Base-by-base conservation (phyloP, 2,329 filamentous ascomycete genomes). In the Hymenoscyphus albidus region DNA sequence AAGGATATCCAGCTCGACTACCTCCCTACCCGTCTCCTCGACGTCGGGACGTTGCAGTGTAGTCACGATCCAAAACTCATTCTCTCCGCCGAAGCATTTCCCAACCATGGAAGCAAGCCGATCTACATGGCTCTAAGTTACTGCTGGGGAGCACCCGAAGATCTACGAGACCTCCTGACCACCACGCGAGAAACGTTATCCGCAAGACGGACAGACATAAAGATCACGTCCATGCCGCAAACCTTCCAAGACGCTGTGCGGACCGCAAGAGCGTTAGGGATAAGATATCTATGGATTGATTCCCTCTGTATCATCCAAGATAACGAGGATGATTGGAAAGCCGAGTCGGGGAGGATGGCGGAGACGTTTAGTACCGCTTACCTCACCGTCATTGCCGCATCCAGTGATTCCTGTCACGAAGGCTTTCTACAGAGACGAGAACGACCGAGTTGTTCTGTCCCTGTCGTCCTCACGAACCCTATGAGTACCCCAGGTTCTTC, bases 271-370 rank as follows among this genome's bases (percentile, higher is more conserved):
- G 63, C 59, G 40, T 68, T 77, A 22, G 67, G 63, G 0, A 58
- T 76, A 13, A 51, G 67, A 2, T 76, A 76, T 65, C 61, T 77
- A 13, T 77, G 75, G 75, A 73, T 76, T 38, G 75, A 77, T 62
- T 69, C 70, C 16, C 64, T 77, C 0, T 77, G 75, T 58, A 75
- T 77, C 22, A 69, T 74, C 42, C 74, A 77, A 59, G 71, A 74
- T 54, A 67, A 71, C 27, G 59, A 70, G 48, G 62, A 71, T 60
- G 74, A 76, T 58, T 74, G 72, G 73, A 60, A 69, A 42, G 59
- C 64, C 13, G 71, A 75, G 62, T 70, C 71, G 2, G 64, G 67
- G 10, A 65, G 66, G 56, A 76, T 76, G 74, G 66, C 67, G 0
- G 59, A 69, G 2, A 70, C 74, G 38, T 69, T 66, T 54, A 68